Percentiles rank a stretch among this genome's conserved stretches.
Conservation (phyloP, 2,329 filamentous ascomycete genomes). For the Tetracladium maxilliforme region DNA sequence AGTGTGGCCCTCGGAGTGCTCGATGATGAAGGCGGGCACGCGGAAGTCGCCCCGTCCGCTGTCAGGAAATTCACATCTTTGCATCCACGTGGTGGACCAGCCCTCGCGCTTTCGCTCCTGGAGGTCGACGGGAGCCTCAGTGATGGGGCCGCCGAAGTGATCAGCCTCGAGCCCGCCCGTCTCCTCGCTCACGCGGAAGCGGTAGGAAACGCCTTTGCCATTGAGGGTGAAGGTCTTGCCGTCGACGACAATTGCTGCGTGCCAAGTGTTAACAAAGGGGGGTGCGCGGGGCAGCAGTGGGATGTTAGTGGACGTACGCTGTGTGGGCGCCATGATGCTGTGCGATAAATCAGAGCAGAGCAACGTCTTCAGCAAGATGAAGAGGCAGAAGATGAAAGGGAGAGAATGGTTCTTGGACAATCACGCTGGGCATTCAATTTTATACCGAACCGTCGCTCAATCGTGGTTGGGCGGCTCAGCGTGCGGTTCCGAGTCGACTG, state of each 20-base stretch:
- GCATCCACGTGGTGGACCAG: slow-evolving; percentile 31
- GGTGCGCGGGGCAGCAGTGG: too few relatives aligned
- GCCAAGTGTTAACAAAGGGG: too few relatives aligned
- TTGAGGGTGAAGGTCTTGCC: slow-evolving; percentile 41
- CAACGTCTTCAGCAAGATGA: too few relatives aligned
- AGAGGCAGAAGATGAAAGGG: too few relatives aligned
- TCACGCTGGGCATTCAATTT: too few relatives aligned
- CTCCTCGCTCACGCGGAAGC: slow-evolving; percentile 42
- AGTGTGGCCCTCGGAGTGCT: slow-evolving; percentile 40
- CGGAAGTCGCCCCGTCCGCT: slow-evolving; percentile 49
- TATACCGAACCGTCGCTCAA: too few relatives aligned
- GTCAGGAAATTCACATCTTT: slow-evolving; percentile 49
- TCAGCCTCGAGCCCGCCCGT: slow-evolving; percentile 42
- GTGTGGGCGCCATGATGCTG: too few relatives aligned
- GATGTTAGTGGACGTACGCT: too few relatives aligned
- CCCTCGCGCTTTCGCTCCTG: slow-evolving; percentile 36
- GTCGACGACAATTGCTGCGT: slow-evolving; percentile 35
- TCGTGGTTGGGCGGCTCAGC: too few relatives aligned
- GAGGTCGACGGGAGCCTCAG: slow-evolving; percentile 29
- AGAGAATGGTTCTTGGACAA: too few relatives aligned
- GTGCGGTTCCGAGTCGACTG: too few relatives aligned
- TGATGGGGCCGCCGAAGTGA: slow-evolving; percentile 42
- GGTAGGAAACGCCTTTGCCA: slow-evolving; percentile 41
- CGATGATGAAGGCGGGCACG: slow-evolving; percentile 43
- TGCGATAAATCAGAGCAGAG: too few relatives aligned